Base-by-base conservation (phyloP, 495 filamentous ascomycete genomes). In the Penicillium bovifimosum region DNA sequence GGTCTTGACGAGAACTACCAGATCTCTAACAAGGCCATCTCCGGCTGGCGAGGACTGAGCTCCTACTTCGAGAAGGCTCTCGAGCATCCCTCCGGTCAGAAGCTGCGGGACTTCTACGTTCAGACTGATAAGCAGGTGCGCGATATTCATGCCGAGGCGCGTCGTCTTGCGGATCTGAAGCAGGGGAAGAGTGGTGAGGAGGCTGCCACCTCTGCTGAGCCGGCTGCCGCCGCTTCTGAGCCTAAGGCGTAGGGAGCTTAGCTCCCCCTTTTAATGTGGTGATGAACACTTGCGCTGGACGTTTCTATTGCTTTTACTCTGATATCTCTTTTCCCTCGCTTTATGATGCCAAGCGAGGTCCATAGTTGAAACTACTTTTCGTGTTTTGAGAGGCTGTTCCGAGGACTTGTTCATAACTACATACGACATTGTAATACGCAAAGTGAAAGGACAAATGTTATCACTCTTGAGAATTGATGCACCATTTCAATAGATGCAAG, bases 41-140 rank as follows among this genome's bases (percentile, higher is more conserved):
- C 57, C 16, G 79, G 86, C 54, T 86, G 85, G 73, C 75, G 74
- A 33, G 85, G 90, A 29, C 60, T 95, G 60, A 73, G 71, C 65
- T 81, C 81, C 20, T 96, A 97, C 78, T 98, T 95, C 63, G 91
- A 96, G 75, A 91, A 93, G 78, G 91, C 91, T 1, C 74, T 86
- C 18, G 83, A 78, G 54, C 92, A 89, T 2, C 88, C 91, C 8
- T 90, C 90, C 1, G 93, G 93, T 53, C 82, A 88, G 73, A 87
- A 84, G 68, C 72, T 98, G 31, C 86, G 88, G 26, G 74, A 82
- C 41, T 97, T 98, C 74, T 97, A 98, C 69, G 78, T 80, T 8
- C 76, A 86, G 51, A 79, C 85, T 49, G 80, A 84, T 65, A 88
- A 90, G 71, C 89, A 95, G 76, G 87, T 96, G 9, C 76, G 88